Conservation (phyloP, 441 rosid species). For the Gossypium schwendimanii region DNA sequence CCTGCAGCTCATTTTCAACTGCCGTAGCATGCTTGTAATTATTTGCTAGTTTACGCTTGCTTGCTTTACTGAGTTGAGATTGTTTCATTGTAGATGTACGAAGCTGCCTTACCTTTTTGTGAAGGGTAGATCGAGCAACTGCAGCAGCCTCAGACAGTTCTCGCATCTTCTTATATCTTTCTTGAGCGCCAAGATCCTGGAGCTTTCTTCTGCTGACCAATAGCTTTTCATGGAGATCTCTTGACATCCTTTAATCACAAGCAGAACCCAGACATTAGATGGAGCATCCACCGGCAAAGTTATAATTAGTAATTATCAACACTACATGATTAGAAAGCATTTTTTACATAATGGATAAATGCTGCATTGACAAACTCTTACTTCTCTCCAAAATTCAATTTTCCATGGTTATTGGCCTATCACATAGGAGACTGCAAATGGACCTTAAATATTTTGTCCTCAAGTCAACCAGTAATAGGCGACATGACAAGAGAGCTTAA, state of each 20-base stretch:
- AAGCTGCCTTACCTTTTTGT: slow-evolving; percentile 56
- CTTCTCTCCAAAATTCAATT: not conserved
- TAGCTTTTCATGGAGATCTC: slow-evolving; percentile 48
- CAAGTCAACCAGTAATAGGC: not conserved
- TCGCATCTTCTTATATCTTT: slow-evolving; percentile 40
- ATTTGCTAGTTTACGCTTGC: slow-evolving; percentile 18
- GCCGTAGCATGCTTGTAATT: slow-evolving; percentile 16
- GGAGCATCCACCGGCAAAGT: slow-evolving; percentile 5
- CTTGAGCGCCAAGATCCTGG: slow-evolving; percentile 39
- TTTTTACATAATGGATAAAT: not conserved
- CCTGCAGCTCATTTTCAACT: slow-evolving; percentile 18
- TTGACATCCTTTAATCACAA: slow-evolving; percentile 47
- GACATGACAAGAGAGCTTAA: not conserved
- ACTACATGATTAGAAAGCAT: not conserved
- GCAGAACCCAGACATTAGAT: slow-evolving; percentile 15
- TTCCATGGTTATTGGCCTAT: not conserved
- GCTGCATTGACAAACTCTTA: not conserved
- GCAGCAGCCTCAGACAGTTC: slow-evolving; percentile 58
- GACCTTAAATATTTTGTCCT: not conserved
- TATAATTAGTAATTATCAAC: not conserved
- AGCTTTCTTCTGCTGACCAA: slow-evolving; percentile 45
- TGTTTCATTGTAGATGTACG: slow-evolving; percentile 37
- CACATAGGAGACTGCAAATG: not conserved
- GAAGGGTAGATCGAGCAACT: slow-evolving; percentile 50
- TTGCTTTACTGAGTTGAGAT: slow-evolving; percentile 27